A percentile compares a stretch with the other conserved stretches of the same genome.
Evolutionary conservation across 495 filamentous ascomycete genomes (phyloP).

Genomic region (Hypoxylon intermedium): DNA sequence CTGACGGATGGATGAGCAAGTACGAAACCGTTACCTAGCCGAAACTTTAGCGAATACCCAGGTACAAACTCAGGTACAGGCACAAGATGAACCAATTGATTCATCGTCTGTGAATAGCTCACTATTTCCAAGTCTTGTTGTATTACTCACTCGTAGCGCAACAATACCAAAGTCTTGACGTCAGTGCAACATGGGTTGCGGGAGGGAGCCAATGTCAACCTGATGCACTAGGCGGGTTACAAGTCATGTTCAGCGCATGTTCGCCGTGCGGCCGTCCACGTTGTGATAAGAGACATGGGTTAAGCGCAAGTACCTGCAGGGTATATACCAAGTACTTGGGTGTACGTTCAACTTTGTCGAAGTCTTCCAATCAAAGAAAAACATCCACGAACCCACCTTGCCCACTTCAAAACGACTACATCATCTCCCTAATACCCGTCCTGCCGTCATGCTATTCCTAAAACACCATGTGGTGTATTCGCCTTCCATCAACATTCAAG

Average conservation of each 20-base stretch:
- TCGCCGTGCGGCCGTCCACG: conserved; percentile 5
- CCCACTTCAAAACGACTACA: neutral
- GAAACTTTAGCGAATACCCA: conserved; percentile 8
- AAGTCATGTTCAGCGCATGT: conserved; percentile 7
- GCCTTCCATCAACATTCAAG: neutral
- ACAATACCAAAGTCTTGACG: conserved; percentile 16
- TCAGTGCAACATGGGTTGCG: conserved; percentile 17
- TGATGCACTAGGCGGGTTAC: conserved; percentile 26
- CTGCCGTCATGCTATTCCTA: too few relatives aligned
- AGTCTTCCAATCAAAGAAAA: too few relatives aligned
- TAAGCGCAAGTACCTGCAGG: neutral
- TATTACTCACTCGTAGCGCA: neutral
- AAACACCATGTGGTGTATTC: too few relatives aligned
- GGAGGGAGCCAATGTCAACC: conserved; percentile 20
- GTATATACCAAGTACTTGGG: conserved; percentile 1
- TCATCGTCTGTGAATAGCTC: neutral
- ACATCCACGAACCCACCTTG: too few relatives aligned
- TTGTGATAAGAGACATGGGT: conserved; percentile 6
- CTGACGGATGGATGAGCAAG: too few relatives aligned
- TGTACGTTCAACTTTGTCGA: too few relatives aligned
- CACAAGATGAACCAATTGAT: too few relatives aligned
- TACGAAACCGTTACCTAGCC: conserved; percentile 11
- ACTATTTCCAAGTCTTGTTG: too few relatives aligned
- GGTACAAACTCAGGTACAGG: neutral
- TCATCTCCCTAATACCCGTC: too few relatives aligned